Base-by-base conservation (phyloP, 768 basidiomycete genomes). In the Mycena capillaripes region DNA sequence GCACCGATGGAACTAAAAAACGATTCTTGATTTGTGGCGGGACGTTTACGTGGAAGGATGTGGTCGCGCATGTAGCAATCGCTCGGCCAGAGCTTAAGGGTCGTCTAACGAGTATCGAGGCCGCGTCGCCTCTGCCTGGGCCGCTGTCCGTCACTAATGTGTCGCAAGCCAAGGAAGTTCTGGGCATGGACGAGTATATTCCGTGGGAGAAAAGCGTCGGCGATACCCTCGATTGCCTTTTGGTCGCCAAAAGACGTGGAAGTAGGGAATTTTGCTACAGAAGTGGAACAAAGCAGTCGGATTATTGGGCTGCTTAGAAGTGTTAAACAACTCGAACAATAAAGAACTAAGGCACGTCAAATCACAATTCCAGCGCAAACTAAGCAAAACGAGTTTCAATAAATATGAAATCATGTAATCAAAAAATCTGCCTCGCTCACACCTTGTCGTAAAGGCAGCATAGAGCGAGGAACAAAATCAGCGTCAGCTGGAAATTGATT, bases 31-130 rank as follows among this genome's bases (percentile, higher is more conserved):
- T 80, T 29, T 73, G 72, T 16, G 77, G 77, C 14, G 76, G 73
- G 29, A 67, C 63, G 23, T 76, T 80, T 55, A 78, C 76, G 6
- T 81, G 74, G 78, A 58, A 52, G n/a, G 79, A 78, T 14, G 81
- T 76, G 1, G 72, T 78, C 11, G 68, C 75, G 38, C 38, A 80
- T 29, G 53, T 82, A 19, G 70, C 56, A 0, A 46, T 55, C 10
- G 71, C 70, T 19, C 71, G 79, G 29, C 79, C 82, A 8, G 77
- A 74, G 42, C 64, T 81, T 12, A 75, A 67, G 63, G 73, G 32
- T 5, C 72, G 80, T 11, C 75, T 81, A 17, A 6, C 29, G 25
- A 61, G 42, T 32, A 19, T 29, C 1, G 23, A 34, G 17, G 27
- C 12, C 9, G 62, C 32, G 27, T 10, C 21, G 12, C 32, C 62